These are phyloP conservation scores for Jamesozyma spencerorum DNA, from an alignment of 805 yeast genomes.

Conservation along the genomic window DNA sequence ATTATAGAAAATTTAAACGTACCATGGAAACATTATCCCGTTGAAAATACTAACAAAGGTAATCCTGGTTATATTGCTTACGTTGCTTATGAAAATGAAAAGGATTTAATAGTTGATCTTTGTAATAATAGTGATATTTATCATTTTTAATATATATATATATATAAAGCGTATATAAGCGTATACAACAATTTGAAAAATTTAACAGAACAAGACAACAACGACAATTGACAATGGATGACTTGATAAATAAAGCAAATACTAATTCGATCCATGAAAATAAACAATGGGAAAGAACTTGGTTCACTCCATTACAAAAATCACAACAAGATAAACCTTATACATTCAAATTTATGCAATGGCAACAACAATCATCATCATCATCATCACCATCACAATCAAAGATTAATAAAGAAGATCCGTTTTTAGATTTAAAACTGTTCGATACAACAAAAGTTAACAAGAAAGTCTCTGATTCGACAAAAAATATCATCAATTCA, in stretches of 20 bases:
- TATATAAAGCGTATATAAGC: too few species aligned
- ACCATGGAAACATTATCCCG: conserved; percentile 27
- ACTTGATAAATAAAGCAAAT: conserved; percentile 21
- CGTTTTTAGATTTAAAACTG: conserved; percentile 33
- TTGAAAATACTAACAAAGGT: conserved; percentile 26
- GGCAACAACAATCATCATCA: too few species aligned
- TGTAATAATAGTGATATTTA: conserved; percentile 12
- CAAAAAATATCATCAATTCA: conserved; percentile 2
- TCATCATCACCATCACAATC: too few species aligned
- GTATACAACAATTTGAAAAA: too few species aligned
- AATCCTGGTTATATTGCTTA: conserved; percentile 30
- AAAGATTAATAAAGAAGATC: too few species aligned
- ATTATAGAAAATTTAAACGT: conserved; percentile 28
- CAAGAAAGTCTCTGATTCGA: conserved; percentile 1
- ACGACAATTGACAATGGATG: conserved; percentile 4
- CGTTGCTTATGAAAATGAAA: conserved; percentile 25
- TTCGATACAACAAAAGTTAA: conserved; percentile 23
- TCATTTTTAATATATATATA: too few species aligned
- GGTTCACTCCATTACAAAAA: conserved; percentile 25
- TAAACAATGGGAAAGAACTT: conserved; percentile 28
- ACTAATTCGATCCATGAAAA: not conserved
- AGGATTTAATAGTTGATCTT: conserved; percentile 13
- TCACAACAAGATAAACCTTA: conserved; percentile 4
- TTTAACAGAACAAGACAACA: too few species aligned
- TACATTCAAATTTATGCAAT: not conserved